phyloP scores from a whole-genome alignment of 192 early-diverging fungal species.

The Piromyces finnis region DNA sequence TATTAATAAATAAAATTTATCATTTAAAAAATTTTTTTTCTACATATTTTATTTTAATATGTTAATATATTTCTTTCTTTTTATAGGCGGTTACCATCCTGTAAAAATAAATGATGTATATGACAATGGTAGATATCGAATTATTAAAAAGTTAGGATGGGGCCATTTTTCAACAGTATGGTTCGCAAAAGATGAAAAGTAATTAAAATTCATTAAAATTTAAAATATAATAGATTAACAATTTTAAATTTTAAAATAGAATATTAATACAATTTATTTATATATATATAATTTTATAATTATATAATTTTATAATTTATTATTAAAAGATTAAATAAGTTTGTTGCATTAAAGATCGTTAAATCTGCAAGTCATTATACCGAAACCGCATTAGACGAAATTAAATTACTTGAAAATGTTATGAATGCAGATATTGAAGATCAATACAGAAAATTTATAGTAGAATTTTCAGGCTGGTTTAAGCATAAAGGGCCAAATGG shows the following conservation, averaged over 20 bases:
- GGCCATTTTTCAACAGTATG: constrained; percentile 98
- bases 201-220: too few species aligned
- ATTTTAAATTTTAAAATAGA: too few species aligned
- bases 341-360: constrained; percentile 92
- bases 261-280: too few species aligned
- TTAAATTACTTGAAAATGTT: constrained; percentile 74
- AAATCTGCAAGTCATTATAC: constrained; percentile 91
- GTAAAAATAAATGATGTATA: constrained; percentile 66
- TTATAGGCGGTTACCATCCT: constrained; percentile 75
- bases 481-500: constrained; percentile 76
- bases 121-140: constrained; percentile 55
- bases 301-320: too few species aligned
- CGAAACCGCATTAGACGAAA: constrained; percentile 88
- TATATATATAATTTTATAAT: too few species aligned
- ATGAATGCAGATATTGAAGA: constrained; percentile 12
- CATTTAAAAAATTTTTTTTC: too few species aligned
- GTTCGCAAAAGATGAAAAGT: constrained; percentile 65
- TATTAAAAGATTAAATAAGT: constrained; percentile 30
- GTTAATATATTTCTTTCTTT: neutral
- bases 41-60: too few species aligned
- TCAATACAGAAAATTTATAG: constrained; percentile 46
- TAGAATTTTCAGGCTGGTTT: constrained; percentile 81
- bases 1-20: neutral
- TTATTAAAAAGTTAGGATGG: constrained; percentile 91
- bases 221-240: too few species aligned